Conservation (phyloP, 2,329 filamentous ascomycete genomes). For the Fusarium setosum region DNA sequence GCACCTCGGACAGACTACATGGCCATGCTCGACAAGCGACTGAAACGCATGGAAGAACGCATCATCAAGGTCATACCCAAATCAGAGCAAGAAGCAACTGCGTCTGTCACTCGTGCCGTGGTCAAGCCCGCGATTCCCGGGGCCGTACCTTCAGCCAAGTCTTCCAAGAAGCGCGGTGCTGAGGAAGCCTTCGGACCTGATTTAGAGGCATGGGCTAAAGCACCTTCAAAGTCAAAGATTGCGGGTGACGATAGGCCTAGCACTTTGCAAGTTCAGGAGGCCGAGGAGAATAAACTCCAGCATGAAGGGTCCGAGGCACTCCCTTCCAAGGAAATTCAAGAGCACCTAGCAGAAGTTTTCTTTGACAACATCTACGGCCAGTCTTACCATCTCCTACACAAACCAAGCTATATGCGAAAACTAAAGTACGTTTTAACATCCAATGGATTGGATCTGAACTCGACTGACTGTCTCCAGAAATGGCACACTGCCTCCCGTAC, state of each 20-base stretch:
- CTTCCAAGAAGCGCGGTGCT: constrained; percentile 83
- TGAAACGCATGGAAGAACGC: constrained; percentile 97
- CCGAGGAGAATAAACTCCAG: constrained; percentile 81
- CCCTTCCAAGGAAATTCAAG: constrained; percentile 87
- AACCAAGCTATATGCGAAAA: constrained; percentile 95
- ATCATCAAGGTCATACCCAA: constrained; percentile 97
- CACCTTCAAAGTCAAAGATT: constrained; percentile 61
- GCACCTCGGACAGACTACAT: constrained; percentile 97
- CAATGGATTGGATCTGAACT: background rate
- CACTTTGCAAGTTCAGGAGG: constrained; percentile 69
- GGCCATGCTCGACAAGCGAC: constrained; percentile 96
- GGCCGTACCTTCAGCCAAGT: constrained; percentile 55
- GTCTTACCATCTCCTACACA: constrained; percentile 93
- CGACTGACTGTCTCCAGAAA: constrained; percentile 44
- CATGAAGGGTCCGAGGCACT: constrained; percentile 86
- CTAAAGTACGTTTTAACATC: constrained; percentile 66
- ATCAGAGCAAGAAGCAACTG: constrained; percentile 76
- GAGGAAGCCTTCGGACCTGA: constrained; percentile 90
- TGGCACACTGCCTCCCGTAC: constrained; percentile 82
- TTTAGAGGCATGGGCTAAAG: constrained; percentile 82
- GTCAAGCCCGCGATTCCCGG: constrained; percentile 82
- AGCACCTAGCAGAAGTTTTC: constrained; percentile 93
- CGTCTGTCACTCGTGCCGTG: constrained; percentile 79
- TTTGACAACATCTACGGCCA: constrained; percentile 97
- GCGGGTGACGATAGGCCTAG: constrained; percentile 58